Conservation (phyloP, 176 grass and related monocot genomes). For the Leersia perrieri region DNA sequence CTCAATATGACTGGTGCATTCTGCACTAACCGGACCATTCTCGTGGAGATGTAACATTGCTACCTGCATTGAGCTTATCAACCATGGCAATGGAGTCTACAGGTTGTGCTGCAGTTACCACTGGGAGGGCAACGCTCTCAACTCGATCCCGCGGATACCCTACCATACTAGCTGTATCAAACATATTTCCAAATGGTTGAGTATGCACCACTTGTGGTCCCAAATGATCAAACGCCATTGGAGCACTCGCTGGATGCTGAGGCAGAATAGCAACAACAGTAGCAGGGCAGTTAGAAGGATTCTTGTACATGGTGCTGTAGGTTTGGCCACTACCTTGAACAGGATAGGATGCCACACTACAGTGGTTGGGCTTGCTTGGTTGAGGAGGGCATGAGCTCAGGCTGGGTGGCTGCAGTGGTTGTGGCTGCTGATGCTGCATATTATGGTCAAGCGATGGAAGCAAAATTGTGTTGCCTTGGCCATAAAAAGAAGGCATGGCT, state of each 20-base stretch:
- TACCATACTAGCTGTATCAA: conserved; percentile 70
- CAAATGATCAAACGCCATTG: conserved; percentile 47
- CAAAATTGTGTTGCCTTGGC: conserved; percentile 55
- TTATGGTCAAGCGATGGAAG: conserved; percentile 44
- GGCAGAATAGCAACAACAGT: conserved; percentile 50
- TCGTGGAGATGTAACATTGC: conserved; percentile 51
- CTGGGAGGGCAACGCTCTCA: conserved; percentile 34
- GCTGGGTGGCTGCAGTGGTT: conserved; percentile 34
- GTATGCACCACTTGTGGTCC: conserved; percentile 46
- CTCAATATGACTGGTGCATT: not conserved
- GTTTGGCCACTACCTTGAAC: conserved; percentile 53
- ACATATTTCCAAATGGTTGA: conserved; percentile 57
- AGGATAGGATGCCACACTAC: conserved; percentile 54
- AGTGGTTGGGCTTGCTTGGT: conserved; percentile 57
- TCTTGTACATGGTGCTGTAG: conserved; percentile 45
- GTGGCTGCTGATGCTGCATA: conserved; percentile 44
- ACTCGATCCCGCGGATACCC: conserved; percentile 69
- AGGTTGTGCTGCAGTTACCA: conserved; percentile 49
- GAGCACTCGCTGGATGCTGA: conserved; percentile 34
- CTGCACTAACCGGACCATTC: conserved; percentile 51
- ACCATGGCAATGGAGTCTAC: conserved; percentile 54
- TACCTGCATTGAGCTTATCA: conserved; percentile 71
- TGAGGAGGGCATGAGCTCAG: conserved; percentile 47
- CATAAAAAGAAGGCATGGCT: conserved; percentile 57
- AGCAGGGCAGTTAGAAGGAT: conserved; percentile 48